Evolutionary conservation across 179 eudicot genomes (phyloP), one percentile per base, ranked within the genome.

Genomic region (Amaranthus tricolor): DNA sequence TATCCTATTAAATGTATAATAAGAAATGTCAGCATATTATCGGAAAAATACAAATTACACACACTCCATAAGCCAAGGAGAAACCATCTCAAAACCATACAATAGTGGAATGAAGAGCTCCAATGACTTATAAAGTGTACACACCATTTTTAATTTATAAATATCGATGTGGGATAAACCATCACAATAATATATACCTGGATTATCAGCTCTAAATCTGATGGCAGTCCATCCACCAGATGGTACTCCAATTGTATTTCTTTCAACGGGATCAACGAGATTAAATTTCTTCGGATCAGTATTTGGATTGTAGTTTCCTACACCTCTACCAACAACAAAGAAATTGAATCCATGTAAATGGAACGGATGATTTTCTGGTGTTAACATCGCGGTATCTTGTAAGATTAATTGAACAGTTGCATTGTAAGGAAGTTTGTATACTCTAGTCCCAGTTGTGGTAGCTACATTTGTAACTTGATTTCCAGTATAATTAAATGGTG

Each of bases 281-380:
- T 90, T 92, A 63, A 92, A 92, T 0, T 82, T 88, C 17, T 85
- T 84, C 2, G 93, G 77, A 74, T 92, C 97, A 0, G 44, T 75
- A 20, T 74, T 85, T 0, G 91, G 71, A 61, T 90, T 86, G 49
- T 78, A 92, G 65, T 88, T 92, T 45, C 97, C 95, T 1, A 87
- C 3, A 24, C 95, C 97, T 66, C 56, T 80, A 0, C 97, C 93
- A 44, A 90, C 93, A 5, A 75, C 90, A n/a, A 85, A 92, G 85
- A 93, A 93, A 66, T 93, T 91, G 69, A 89, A 93, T 9, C 98
- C 98, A 58, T 93, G 98, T 1, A 93, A 66, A 79, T 93, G 98
- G 40, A 91, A 60, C 0, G 96, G 96, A 77, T 94, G 94, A 74
- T 82, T 91, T 72, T 94, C 98, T 0, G 97, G 87, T 6, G 97